These are phyloP conservation scores for Funneliformis geosporum DNA, from an alignment of 192 early-diverging fungal species.

Conservation along the genomic window DNA sequence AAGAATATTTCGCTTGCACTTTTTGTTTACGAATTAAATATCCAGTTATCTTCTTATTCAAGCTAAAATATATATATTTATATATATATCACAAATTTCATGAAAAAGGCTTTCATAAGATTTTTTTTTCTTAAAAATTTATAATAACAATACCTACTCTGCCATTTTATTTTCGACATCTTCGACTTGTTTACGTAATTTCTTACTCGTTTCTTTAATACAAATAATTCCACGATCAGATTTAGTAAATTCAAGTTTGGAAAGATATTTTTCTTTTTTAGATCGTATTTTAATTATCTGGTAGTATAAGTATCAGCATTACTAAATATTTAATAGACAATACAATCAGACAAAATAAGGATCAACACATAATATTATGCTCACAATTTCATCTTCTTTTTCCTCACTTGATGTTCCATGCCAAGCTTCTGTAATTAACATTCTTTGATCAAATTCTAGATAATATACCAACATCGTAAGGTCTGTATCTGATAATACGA, in stretches of 20 bases:
- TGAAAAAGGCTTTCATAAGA: no score
- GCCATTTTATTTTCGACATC: conserved; percentile 57
- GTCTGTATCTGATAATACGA: conserved; percentile 37
- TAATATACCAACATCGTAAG: conserved; percentile 36
- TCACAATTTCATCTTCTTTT: not conserved
- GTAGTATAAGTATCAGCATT: conserved; percentile 3
- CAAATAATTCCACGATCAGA: conserved; percentile 61
- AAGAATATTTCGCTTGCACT: conserved; percentile 53
- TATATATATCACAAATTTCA: no score
- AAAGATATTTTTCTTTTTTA: conserved; percentile 34
- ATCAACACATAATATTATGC: no score
- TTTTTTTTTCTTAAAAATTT: no score
- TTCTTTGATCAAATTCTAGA: conserved; percentile 27
- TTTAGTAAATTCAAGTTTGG: conserved; percentile 48
- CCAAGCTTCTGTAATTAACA: conserved; percentile 24
- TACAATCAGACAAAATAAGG: not conserved
- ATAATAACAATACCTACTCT: conserved; percentile 43
- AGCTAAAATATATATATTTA: not conserved
- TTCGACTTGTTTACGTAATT: conserved; percentile 56
- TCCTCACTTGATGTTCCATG: not conserved
- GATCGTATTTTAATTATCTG: conserved; percentile 37
- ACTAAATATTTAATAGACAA: not conserved
- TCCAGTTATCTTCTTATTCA: conserved; percentile 37
- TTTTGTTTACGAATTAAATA: conserved; percentile 50
- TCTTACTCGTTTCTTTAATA: conserved; percentile 52